Percentiles rank a stretch among this genome's conserved stretches.
Conservation (phyloP, 768 basidiomycete species). For the Tricholoma hemisulphureum region DNA sequence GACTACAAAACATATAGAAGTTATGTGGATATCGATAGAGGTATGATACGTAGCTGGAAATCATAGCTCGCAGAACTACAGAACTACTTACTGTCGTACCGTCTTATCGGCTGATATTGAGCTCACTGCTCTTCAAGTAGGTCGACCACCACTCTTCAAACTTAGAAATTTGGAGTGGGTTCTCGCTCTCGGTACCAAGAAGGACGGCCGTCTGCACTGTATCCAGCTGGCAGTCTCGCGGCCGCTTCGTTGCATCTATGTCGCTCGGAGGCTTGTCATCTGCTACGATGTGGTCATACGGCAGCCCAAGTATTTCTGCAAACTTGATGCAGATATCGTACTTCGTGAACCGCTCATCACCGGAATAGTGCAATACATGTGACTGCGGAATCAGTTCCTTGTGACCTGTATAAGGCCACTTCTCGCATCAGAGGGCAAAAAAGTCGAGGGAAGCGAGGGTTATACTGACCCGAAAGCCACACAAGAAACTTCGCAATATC, state of each 20-base stretch:
- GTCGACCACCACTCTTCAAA: conserved; percentile 88
- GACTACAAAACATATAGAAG: too few relatives aligned
- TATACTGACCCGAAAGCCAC: conserved; percentile 58
- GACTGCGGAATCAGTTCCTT: conserved; percentile 50
- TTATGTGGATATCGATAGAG: too few relatives aligned
- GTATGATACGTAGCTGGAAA: too few relatives aligned
- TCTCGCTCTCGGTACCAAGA: conserved; percentile 28
- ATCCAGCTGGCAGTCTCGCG: conserved; percentile 77
- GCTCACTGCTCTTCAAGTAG: conserved; percentile 33
- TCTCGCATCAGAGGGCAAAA: too few relatives aligned
- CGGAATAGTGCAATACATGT: conserved; percentile 79
- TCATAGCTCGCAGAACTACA: not conserved
- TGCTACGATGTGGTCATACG: conserved; percentile 73
- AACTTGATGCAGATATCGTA: conserved; percentile 89
- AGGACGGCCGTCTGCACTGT: conserved; percentile 73
- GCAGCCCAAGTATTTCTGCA: conserved; percentile 63
- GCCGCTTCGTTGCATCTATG: conserved; percentile 67
- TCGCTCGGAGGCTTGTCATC: conserved; percentile 67
- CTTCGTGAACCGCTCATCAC: conserved; percentile 82
- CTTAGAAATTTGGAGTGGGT: conserved; percentile 57
- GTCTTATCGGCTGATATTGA: not conserved
- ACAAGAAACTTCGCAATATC: conserved; percentile 87
- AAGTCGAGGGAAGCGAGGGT: not conserved
- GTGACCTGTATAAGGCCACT: too few relatives aligned
- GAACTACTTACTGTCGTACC: not conserved